A percentile compares a stretch with the other conserved stretches of the same genome.
Conservation (phyloP, 305 asterid genomes). For the Plantago rigida region DNA sequence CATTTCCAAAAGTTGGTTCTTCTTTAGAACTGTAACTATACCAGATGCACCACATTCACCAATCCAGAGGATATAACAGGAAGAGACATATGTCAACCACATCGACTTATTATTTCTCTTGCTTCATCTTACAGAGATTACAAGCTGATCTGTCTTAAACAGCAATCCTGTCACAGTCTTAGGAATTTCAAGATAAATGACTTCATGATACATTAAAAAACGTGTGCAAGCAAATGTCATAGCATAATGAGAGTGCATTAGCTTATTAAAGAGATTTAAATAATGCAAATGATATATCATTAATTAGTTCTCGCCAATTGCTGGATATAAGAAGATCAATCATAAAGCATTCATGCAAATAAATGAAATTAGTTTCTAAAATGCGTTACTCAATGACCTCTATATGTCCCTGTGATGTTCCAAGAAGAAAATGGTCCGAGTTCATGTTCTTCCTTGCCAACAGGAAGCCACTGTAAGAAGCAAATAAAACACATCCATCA, state of each 20-base stretch:
- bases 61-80: too few relatives aligned
- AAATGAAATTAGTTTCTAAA: slow-evolving; percentile 8
- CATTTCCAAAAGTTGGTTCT: too few relatives aligned
- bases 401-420: slow-evolving; percentile 92
- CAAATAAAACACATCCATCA: slow-evolving; percentile 22
- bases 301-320: slow-evolving; percentile 2
- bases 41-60: too few relatives aligned
- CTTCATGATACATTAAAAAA: not conserved
- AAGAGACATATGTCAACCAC: too few relatives aligned
- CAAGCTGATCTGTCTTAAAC: too few relatives aligned
- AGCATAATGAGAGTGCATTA: not conserved
- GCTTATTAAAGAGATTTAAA: not conserved
- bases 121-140: too few relatives aligned
- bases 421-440: slow-evolving; percentile 88
- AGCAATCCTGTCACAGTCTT: too few relatives aligned
- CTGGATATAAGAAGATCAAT: slow-evolving; percentile 1
- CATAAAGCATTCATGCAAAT: slow-evolving; percentile 15
- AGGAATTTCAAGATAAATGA: not conserved
- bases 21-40: too few relatives aligned
- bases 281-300: not conserved
- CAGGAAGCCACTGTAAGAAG: slow-evolving; percentile 77
- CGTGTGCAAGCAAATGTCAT: not conserved
- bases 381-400: slow-evolving; percentile 51
- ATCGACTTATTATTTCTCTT: too few relatives aligned
- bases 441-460: slow-evolving; percentile 67